Evolutionary conservation across 2,329 filamentous ascomycete genomes (phyloP), one percentile per base, ranked within the genome.

Genomic region (Conoideocrella luteorostrata): DNA sequence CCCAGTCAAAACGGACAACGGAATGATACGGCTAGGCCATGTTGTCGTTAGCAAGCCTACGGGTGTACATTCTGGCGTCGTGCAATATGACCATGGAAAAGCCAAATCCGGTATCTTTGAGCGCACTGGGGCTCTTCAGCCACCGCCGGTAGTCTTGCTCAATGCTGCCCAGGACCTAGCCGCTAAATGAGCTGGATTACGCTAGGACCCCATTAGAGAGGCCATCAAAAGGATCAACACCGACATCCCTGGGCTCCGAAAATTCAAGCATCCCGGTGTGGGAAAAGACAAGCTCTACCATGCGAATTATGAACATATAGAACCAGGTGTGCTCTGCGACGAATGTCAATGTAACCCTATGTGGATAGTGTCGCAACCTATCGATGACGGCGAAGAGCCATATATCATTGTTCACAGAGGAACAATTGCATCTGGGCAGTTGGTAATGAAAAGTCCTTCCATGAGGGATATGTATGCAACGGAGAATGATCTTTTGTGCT

Each of bases 31-130:
- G 6, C 47, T 56, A 2, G 54, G 54, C 3, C 43, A 56, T 40
- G 45, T 56, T 3, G 50, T 56, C 2, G 52, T 56, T 4, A 51
- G 52, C 34, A 41, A 49, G 30, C 49, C 47, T 18, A 42, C 47
- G 3, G 44, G 44, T n/a, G 13, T 24, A 30, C 48, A 51, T 29
- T 47, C 47, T 10, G 50, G 50, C 11, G 44, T 37, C 26, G 46
- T 54, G 15, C 47, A 52, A 41, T 54, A 50, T 20, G 52, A 54
- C 23, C 50, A 51, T 35, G 48, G 52, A 24, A 54, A 54, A 32
- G 47, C 48, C n/a, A 37, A 4, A 23, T 22, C 6, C 4, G 50
- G 46, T 12, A 17, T 41, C 10, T 52, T 54, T 41, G 29, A 51
- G 22, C 50, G 47, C 15, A 54, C 28, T 7, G 50, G 51, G 4